Conservation (phyloP, 352 stramenopile genomes). For the Globisporangium cylindrosporum region DNA sequence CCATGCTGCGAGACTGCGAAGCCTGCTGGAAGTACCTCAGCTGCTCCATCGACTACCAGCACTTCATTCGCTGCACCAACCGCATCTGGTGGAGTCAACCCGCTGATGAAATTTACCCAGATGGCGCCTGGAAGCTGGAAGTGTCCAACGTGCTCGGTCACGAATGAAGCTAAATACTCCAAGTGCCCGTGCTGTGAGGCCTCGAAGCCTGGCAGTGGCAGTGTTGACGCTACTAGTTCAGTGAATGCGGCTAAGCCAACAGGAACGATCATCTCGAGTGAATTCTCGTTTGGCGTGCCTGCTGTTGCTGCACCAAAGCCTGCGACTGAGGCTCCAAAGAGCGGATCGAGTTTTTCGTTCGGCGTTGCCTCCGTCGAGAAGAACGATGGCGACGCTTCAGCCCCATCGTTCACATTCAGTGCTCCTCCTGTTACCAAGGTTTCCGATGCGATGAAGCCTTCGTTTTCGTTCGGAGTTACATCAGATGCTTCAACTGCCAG, state of each 20-base stretch:
- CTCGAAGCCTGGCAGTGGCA: constrained; percentile 30
- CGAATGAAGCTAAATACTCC: constrained; percentile 44
- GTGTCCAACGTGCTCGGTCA: constrained; percentile 73
- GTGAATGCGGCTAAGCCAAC: constrained; percentile 6
- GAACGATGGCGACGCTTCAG: constrained; percentile 22
- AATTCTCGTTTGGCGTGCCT: constrained; percentile 31
- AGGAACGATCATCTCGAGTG: constrained; percentile 15
- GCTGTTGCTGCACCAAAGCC: constrained; percentile 8
- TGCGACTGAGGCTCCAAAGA: constrained; percentile 2
- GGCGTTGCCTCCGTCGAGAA: constrained; percentile 13
- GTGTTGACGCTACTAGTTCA: background rate
- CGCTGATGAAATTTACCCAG: constrained; percentile 55
- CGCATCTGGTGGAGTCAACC: constrained; percentile 16
- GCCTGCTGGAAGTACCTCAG: background rate
- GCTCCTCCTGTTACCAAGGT: constrained; percentile 26
- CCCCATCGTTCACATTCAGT: constrained; percentile 54
- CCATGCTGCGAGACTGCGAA: constrained; percentile 8
- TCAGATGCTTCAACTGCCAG: background rate
- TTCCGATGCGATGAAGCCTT: constrained; percentile 16
- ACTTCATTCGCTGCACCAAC: constrained; percentile 9
- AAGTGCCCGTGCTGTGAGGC: constrained; percentile 86
- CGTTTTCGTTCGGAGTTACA: constrained; percentile 23
- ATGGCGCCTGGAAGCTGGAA: constrained; percentile 73
- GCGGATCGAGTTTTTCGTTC: constrained; percentile 30
- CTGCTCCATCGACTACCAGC: background rate